Percentiles rank a stretch among this genome's conserved stretches.
Evolutionary conservation across 2,329 filamentous ascomycete genomes (phyloP).

Genomic region (Domatiomyces catenatus): DNA sequence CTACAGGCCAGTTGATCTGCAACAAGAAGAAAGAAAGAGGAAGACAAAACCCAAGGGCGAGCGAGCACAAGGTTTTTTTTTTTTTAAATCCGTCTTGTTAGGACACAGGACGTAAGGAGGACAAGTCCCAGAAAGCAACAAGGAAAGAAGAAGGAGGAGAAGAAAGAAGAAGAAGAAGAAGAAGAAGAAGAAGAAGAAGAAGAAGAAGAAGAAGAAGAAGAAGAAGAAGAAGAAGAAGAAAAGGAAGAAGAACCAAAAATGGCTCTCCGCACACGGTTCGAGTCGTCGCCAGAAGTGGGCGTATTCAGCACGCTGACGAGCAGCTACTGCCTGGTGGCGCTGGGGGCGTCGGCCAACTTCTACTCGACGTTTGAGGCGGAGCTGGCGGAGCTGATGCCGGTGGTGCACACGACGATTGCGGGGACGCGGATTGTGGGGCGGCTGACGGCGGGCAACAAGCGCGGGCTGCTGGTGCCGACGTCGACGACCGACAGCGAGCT

Average conservation of each 20-base stretch:
- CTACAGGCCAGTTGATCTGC: too few relatives aligned
- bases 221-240: too few relatives aligned
- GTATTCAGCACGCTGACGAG: constrained; percentile 96
- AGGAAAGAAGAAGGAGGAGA: too few relatives aligned
- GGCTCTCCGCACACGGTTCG: constrained; percentile 35
- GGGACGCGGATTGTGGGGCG: constrained; percentile 92
- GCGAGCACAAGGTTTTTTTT: too few relatives aligned
- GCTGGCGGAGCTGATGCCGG: constrained; percentile 91
- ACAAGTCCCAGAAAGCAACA: too few relatives aligned
- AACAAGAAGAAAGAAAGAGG: too few relatives aligned
- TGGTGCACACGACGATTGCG: constrained; percentile 90
- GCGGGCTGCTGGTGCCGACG: constrained; percentile 89
- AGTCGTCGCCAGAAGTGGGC: constrained; percentile 53
- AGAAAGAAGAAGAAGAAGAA: too few relatives aligned
- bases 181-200: too few relatives aligned
- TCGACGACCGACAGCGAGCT: constrained; percentile 96
- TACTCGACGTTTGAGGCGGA: constrained; percentile 98
- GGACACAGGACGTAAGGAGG: too few relatives aligned
- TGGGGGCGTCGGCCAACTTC: constrained; percentile 96
- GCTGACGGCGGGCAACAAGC: constrained; percentile 90
- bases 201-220: too few relatives aligned
- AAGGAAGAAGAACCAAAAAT: constrained; percentile 18
- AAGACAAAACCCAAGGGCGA: too few relatives aligned
- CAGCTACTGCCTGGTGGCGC: constrained; percentile 84
- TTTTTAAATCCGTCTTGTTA: too few relatives aligned